Evolutionary conservation across 2,329 filamentous ascomycete species (phyloP).

Genomic region (Cadophora gregata): DNA sequence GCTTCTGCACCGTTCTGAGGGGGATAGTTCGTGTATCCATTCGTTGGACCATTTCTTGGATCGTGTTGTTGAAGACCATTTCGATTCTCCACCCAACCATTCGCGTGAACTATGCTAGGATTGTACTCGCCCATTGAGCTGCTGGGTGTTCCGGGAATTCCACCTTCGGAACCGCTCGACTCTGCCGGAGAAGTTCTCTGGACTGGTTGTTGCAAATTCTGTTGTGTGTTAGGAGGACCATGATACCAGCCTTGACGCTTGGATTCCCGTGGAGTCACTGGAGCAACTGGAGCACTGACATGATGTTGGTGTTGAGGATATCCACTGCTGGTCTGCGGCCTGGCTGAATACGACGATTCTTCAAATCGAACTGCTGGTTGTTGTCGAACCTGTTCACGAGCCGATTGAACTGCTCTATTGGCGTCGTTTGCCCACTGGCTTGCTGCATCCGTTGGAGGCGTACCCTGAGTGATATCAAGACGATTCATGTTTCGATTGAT

Average conservation of each 20-base stretch:
- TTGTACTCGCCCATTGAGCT: conserved; percentile 54
- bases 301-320: conserved; percentile 63
- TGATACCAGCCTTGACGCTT: conserved; percentile 80
- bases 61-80: conserved; percentile 33
- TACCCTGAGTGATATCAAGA: conserved; percentile 65
- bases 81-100: conserved; percentile 54
- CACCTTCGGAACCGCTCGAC: conserved; percentile 60
- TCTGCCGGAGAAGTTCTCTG: conserved; percentile 61
- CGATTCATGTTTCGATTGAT: conserved; percentile 70
- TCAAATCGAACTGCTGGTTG: conserved; percentile 61
- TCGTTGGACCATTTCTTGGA: conserved; percentile 23
- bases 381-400: conserved; percentile 57
- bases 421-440: conserved; percentile 63
- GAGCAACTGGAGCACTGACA: conserved; percentile 65
- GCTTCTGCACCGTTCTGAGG: conserved; percentile 29
- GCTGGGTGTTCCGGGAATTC: conserved; percentile 57
- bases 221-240: conserved; percentile 49
- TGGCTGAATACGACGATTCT: conserved; percentile 50
- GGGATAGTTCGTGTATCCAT: conserved; percentile 43
- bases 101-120: conserved; percentile 57
- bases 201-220: conserved; percentile 33
- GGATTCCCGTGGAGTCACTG: conserved; percentile 60
- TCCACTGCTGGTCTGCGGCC: conserved; percentile 38
- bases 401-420: conserved; percentile 60
- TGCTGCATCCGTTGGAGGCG: conserved; percentile 58